Base-by-base conservation (phyloP, 306 rosid genomes). In the Boehmeria nivea region DNA sequence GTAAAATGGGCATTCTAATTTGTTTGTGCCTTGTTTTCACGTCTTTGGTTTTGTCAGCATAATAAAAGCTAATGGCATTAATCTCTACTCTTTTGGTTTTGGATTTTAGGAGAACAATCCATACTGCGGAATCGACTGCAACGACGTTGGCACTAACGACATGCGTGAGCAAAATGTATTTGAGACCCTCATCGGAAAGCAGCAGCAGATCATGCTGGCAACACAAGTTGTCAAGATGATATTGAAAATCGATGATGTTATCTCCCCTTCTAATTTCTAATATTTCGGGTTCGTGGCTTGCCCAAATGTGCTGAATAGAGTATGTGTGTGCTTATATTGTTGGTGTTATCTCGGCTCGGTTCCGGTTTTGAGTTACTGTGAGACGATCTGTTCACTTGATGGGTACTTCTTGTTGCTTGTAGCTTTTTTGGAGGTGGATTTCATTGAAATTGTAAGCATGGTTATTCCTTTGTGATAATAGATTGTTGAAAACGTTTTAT, bases 181-280 rank as follows among this genome's bases (percentile, higher is more conserved):
- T 0, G 99, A 93, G 80, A 81, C 96, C 21, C 66, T 93, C 66
- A 93, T 88, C 2, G 99, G 99, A 57, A 93, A 93, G 85, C 88
- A 88, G 77, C 99, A 93, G 64, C 99, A 88, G 72, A 52, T 88
- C 70, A 78, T 85, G 57, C 79, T 93, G 6, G 99, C 96, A 8
- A 93, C 99, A 21, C 99, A 93, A 73, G 99, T 93, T 15, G 96
- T 93, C 42, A 88, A 93, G 79, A 88, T 93, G 99, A 93, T 93
- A 61, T 62, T 93, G 69, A 93, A 93, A 70, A 88, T 93, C 21
- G 99, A 93, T 27, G 96, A 88, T 70, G 99, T 93, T 45, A 93
- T 93, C 65, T 69, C 96, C 26, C 86, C 99, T 51, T 63, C 84
- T 0, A 84, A 83, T 0, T 88, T 52, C 61, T 93, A 74, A 81